Evolutionary conservation across 257 asterid genomes (phyloP), one percentile per base, ranked within the genome.

Genomic region (Cruciata laevipes): DNA sequence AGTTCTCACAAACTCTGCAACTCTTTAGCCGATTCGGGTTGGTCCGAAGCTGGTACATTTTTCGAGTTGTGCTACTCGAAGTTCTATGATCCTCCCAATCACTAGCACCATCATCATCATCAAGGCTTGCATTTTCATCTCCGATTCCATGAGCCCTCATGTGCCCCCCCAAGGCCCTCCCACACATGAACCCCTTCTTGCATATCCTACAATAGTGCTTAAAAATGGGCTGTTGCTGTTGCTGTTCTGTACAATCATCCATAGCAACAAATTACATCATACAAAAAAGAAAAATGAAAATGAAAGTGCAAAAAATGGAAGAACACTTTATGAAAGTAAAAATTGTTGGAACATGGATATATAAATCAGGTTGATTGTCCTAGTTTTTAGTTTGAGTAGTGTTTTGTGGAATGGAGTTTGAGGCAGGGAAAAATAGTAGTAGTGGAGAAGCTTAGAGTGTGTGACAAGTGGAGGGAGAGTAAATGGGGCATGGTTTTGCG

Each of bases 71-170:
- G 74, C 72, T 80, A 58, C 69, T 65, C 11, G 47, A 31, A 32
- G 69, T 61, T 44, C 86, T 70, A 33, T 70, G 76, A 18, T 90
- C 88, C 71, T 88, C 97, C 95, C 97, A 87, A 69, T 86, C 96
- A 47, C 87, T 86, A 0, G 76, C 77, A 2, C 67, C 75, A 23
- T 91, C 95, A 12, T 93, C 95, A 11, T 84, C 90, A 9, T 88
- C 91, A 42, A 86, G 49, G 44, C 33, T 74, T 37, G 74, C 83
- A 35, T 66, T 76, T 14, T 87, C 97, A 63, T 91, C 89, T 4
- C 95, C 93, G 14, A 86, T 86, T 0, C 95, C 98, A 65, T 93
- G 99, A 52, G 99, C 97, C 69, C 99, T 81, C 99, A 93, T 93
- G 75, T 90, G 97, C 51, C 96, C 96, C 21, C 97, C 97, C 33